Evolutionary conservation across 2,329 filamentous ascomycete species (phyloP).

Genomic region (Epichloe scottii): DNA sequence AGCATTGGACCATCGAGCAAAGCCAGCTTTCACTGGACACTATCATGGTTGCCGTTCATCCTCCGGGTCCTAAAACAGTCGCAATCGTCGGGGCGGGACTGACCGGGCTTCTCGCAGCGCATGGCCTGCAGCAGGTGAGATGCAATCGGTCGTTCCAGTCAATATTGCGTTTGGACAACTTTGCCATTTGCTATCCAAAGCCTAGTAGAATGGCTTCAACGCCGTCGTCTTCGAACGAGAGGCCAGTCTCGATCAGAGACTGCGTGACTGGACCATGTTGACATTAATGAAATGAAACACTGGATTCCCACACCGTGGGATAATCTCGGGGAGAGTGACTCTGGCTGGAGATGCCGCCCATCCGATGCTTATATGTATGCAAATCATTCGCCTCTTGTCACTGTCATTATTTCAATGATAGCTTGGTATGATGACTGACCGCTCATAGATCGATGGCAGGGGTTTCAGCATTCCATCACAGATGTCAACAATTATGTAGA

Average conservation of each 20-base stretch:
- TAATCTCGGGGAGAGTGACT: slow-evolving; percentile 20
- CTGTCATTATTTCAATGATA: background rate
- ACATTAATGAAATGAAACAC: slow-evolving; percentile 24
- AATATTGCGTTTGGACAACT: background rate
- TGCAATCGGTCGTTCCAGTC: background rate
- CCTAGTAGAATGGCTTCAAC: slow-evolving; percentile 18
- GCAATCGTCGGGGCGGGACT: slow-evolving; percentile 26
- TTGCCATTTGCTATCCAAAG: background rate
- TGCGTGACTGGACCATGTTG: slow-evolving; percentile 27
- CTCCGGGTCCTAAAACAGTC: slow-evolving; percentile 11
- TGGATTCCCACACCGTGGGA: slow-evolving; percentile 22
- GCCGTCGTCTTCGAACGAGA: slow-evolving; percentile 22
- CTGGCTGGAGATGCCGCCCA: slow-evolving; percentile 29
- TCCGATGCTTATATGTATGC: slow-evolving; percentile 30
- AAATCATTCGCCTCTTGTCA: background rate
- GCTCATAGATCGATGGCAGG: slow-evolving; percentile 29
- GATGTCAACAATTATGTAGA: slow-evolving; percentile 27
- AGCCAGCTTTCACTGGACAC: background rate
- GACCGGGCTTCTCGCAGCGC: slow-evolving; percentile 23
- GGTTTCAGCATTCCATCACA: slow-evolving; percentile 29
- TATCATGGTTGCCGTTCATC: background rate
- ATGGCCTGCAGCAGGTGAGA: slow-evolving; percentile 23
- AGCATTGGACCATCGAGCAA: background rate
- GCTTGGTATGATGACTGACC: background rate
- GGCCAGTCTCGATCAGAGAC: slow-evolving; percentile 14